Base-by-base conservation (phyloP, 768 basidiomycete species). In the Termitomyces sp. region DNA sequence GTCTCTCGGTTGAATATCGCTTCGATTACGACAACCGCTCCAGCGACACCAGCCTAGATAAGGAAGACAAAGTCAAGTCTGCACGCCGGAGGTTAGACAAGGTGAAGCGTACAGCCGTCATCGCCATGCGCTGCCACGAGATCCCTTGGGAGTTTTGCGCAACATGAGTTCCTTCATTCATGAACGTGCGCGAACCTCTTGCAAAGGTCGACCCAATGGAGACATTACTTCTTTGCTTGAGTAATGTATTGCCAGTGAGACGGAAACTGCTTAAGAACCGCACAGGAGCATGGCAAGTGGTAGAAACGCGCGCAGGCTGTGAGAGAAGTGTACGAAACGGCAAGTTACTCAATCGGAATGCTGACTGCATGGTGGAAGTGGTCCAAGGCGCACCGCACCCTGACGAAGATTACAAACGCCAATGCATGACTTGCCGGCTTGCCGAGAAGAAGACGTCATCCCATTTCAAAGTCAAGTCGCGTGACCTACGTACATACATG, bases 1-100 rank as follows among this genome's bases (percentile, higher is more conserved):
- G 89, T 92, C 61, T 92, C 90, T 58, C 90, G 80, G 66, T 94
- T 94, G 65, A 94, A 73, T 38, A 88, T 75, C 2, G 74, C 78
- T 62, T 91, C 80, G 26, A 85, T 74, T 4, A 82, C 75, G 38
- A 92, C 71, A 26, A 88, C 78, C 9, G 85, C 81, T 9, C 87
- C 88, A 38, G 85, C 90, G 40, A 92, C 86, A 33, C 86, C 83
- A 24, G 79, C 86, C 88, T 90, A 58, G 42, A 45, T 42, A 53
- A 35, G 53, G 59, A 22, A 10, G 13, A 42, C 36, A 20, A 51
- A 56, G 53, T 16, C 22, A 5, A 44, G 45, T 28, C 38, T 28
- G 14, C 35, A 22, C 2, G 22, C 6, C 14, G 20, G 40, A 42
- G n/a, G 8, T 22, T 12, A n/a, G 36, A 24, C 12, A 30, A 26